A percentile compares a stretch with the other conserved stretches of the same genome.
phyloP scores from a whole-genome alignment of 495 filamentous ascomycete genomes.

The Penicillium paradoxum region DNA sequence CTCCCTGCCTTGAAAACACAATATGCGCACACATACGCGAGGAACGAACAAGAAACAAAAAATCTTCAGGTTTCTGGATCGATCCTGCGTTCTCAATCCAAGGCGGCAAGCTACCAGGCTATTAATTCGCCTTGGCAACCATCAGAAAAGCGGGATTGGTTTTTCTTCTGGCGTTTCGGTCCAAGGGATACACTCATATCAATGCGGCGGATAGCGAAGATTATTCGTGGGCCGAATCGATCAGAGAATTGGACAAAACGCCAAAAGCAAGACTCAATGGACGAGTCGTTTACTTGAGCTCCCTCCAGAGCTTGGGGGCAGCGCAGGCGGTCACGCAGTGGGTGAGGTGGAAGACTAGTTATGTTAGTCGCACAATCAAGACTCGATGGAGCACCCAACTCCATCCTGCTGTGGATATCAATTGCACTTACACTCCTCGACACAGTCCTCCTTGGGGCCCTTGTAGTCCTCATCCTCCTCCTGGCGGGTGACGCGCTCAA shows the following conservation, averaged over 20 bases:
- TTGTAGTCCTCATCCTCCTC: conserved; percentile 59
- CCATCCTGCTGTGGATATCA: neutral
- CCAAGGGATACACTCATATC: conserved; percentile 6
- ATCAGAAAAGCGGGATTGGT: conserved; percentile 19
- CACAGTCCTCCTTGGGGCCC: conserved; percentile 81
- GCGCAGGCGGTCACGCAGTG: conserved; percentile 91
- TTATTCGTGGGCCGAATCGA: conserved; percentile 6
- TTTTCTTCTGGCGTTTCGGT: conserved; percentile 11
- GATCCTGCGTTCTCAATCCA: conserved; percentile 21
- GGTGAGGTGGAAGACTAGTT: conserved; percentile 94
- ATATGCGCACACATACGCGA: conserved; percentile 26
- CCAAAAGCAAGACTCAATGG: conserved; percentile 9
- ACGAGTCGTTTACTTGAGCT: conserved; percentile 69
- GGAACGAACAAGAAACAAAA: conserved; percentile 6
- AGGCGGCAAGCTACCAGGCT: conserved; percentile 23
- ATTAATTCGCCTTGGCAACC: conserved; percentile 11
- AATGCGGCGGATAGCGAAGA: neutral
- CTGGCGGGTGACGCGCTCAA: conserved; percentile 80
- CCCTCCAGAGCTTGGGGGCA: conserved; percentile 88
- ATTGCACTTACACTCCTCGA: conserved; percentile 88
- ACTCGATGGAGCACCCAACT: neutral
- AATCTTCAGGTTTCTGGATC: conserved; percentile 2
- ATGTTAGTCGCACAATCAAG: conserved; percentile 8
- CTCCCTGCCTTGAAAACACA: conserved; percentile 26
- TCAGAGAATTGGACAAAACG: conserved; percentile 8